Percentiles rank a stretch among this genome's conserved stretches.
Conservation (phyloP, 768 basidiomycete genomes). For the Mycena alexandri region DNA sequence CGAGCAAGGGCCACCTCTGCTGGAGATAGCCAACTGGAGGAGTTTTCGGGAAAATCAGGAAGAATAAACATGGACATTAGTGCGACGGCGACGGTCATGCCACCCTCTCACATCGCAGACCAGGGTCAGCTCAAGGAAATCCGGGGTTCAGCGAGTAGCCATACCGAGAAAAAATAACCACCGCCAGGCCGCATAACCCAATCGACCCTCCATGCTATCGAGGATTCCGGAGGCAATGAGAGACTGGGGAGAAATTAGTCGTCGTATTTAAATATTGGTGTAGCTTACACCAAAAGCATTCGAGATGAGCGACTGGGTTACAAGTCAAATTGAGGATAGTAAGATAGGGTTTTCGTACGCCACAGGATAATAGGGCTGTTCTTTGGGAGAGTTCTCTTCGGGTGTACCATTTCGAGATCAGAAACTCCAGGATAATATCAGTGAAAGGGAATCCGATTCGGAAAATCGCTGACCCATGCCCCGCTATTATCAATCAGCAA, state of each 20-base stretch:
- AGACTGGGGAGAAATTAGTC: slow-evolving; percentile 43
- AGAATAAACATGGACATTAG: slow-evolving; percentile 71
- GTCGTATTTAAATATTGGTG: neutral
- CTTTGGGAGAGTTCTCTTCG: slow-evolving; percentile 77
- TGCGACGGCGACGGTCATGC: slow-evolving; percentile 64
- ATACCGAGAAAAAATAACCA: slow-evolving; percentile 78
- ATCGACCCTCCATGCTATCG: slow-evolving; percentile 74
- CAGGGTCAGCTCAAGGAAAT: slow-evolving; percentile 7
- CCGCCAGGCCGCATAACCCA: slow-evolving; percentile 82
- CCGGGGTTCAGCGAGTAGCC: neutral
- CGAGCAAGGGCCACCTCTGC: slow-evolving; percentile 69
- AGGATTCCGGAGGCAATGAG: slow-evolving; percentile 84
- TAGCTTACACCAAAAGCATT: slow-evolving; percentile 78
- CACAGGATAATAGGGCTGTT: slow-evolving; percentile 77
- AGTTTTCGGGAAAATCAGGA: slow-evolving; percentile 78
- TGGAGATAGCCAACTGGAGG: slow-evolving; percentile 66
- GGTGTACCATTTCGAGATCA: slow-evolving; percentile 81
- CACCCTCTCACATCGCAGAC: slow-evolving; percentile 54
- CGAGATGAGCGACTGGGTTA: slow-evolving; percentile 63
- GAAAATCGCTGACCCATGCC: slow-evolving; percentile 18
- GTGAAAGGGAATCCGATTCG: neutral
- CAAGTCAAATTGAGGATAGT: neutral
- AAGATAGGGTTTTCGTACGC: slow-evolving; percentile 49
- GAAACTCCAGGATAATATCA: slow-evolving; percentile 46
- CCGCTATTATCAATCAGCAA: slow-evolving; percentile 5